Conservation (phyloP, 2,329 filamentous ascomycete genomes). For the Bipolaris bicolor region DNA sequence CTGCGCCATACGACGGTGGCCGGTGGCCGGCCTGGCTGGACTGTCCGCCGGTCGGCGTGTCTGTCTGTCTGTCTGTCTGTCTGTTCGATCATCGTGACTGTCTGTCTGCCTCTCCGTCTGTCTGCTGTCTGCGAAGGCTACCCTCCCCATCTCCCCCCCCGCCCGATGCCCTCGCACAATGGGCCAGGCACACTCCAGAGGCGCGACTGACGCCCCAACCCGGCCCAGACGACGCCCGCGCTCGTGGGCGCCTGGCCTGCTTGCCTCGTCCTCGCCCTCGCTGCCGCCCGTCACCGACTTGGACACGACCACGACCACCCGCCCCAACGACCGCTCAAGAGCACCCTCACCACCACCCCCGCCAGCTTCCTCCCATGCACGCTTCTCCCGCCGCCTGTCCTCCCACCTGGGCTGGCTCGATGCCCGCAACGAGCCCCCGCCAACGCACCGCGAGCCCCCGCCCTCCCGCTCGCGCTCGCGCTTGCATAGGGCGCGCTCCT, state of each 20-base stretch:
- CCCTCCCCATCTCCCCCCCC: neutral
- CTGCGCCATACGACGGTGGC: slow-evolving; percentile 10
- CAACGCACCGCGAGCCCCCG: slow-evolving; percentile 11
- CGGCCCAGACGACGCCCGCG: slow-evolving; percentile 39
- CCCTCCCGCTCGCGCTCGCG: slow-evolving; percentile 39
- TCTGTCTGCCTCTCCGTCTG: neutral
- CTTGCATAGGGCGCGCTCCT: slow-evolving; percentile 45
- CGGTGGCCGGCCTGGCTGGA: neutral
- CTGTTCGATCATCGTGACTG: neutral
- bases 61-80: neutral
- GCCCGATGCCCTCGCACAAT: slow-evolving; percentile 42
- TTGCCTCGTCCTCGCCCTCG: slow-evolving; percentile 20
- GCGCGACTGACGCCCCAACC: slow-evolving; percentile 29
- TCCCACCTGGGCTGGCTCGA: slow-evolving; percentile 37
- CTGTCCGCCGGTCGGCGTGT: neutral
- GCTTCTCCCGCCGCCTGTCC: slow-evolving; percentile 38
- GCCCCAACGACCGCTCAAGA: slow-evolving; percentile 21
- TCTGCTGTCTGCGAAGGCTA: slow-evolving; percentile 26
- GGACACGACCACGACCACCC: slow-evolving; percentile 21
- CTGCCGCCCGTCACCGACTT: slow-evolving; percentile 2
- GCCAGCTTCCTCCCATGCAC: neutral
- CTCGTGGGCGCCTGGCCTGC: slow-evolving; percentile 43
- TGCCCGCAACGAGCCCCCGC: slow-evolving; percentile 38
- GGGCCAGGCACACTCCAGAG: slow-evolving; percentile 49
- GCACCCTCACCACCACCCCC: slow-evolving; percentile 8